Evolutionary conservation across 768 basidiomycete species (phyloP), one percentile per base, ranked within the genome.

Genomic region (Mycena venus): DNA sequence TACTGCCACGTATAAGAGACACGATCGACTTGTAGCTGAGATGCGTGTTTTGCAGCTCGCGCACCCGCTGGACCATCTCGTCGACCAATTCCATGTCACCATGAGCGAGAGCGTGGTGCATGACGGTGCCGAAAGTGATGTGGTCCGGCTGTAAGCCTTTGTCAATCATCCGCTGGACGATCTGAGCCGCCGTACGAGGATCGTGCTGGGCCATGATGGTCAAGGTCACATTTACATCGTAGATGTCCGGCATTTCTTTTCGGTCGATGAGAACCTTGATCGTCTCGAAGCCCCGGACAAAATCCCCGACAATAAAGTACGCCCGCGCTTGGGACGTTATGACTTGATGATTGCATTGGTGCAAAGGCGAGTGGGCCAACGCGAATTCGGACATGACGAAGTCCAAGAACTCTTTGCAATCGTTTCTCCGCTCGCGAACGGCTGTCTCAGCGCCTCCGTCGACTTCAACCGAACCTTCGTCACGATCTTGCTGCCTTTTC

Each of bases 181-280:
- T 83, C 21, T 73, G 77, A 25, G 82, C 83, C 1, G 91, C 94
- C 19, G 77, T 77, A 14, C 82, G 81, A 25, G 92, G 89, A 51
- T 88, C 82, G 73, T 86, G 80, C 70, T 85, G 83, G 31, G 92
- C 89, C 63, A 93, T 80, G 12, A 87, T 89, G 4, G 86, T 84
- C 67, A 95, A 85, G 47, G 87, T 87, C 60, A 95, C 89, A 77
- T 93, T 94, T 61, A 93, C 83, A 78, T 95, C 94, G 78, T 90
- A 84, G 44, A 88, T 75, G 80, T 94, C 92, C 19, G 92, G 92
- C 63, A 88, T 78, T 79, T 92, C 89, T 68, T 79, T 82, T 60
- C 90, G 89, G 27, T 80, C 75, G 47, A 90, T 79, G 42, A 93
- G 78, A 67, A 87, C 68, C 63, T 83, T 84, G 77, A 94, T 83